Conservation (phyloP, 768 basidiomycete species). For the Suillus americanus region DNA sequence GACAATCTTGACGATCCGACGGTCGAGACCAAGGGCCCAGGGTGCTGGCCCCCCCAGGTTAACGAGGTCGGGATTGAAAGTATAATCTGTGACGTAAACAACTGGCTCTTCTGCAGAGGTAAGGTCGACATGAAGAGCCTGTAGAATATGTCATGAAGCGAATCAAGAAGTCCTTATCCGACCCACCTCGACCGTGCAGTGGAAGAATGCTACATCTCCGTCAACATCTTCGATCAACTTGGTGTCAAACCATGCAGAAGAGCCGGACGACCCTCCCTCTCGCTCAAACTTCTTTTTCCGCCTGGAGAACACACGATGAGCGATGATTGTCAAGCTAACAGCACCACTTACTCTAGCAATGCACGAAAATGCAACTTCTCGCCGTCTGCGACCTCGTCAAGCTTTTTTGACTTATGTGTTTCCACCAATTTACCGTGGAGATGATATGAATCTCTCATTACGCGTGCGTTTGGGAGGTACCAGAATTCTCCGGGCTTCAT, state of each 20-base stretch:
- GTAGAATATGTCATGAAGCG: conserved; percentile 1
- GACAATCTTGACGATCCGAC: conserved; percentile 50
- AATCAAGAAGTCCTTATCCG: background rate
- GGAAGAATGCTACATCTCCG: conserved; percentile 42
- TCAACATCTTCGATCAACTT: conserved; percentile 47
- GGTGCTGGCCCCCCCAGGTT: conserved; percentile 24
- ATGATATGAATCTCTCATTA: conserved; percentile 36
- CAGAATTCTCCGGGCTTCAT: conserved; percentile 55
- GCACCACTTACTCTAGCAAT: conserved; percentile 50
- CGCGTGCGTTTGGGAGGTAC: conserved; percentile 50
- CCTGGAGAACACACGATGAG: conserved; percentile 32
- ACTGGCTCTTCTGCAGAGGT: conserved; percentile 34
- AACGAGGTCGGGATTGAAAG: conserved; percentile 44
- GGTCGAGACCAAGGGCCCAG: conserved; percentile 44
- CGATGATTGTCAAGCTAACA: background rate
- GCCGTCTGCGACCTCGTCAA: conserved; percentile 41
- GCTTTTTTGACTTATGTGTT: conserved; percentile 39
- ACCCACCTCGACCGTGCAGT: conserved; percentile 58
- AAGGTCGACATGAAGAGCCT: conserved; percentile 49
- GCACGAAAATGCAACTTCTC: conserved; percentile 40
- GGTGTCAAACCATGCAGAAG: conserved; percentile 38
- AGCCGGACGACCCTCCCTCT: conserved; percentile 22
- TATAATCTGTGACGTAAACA: conserved; percentile 69
- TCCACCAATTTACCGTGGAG: conserved; percentile 55
- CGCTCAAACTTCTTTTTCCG: conserved; percentile 45